These are phyloP conservation scores for Lonicera japonica DNA, from an alignment of 129 eudicot genomes.

Conservation along the genomic window DNA sequence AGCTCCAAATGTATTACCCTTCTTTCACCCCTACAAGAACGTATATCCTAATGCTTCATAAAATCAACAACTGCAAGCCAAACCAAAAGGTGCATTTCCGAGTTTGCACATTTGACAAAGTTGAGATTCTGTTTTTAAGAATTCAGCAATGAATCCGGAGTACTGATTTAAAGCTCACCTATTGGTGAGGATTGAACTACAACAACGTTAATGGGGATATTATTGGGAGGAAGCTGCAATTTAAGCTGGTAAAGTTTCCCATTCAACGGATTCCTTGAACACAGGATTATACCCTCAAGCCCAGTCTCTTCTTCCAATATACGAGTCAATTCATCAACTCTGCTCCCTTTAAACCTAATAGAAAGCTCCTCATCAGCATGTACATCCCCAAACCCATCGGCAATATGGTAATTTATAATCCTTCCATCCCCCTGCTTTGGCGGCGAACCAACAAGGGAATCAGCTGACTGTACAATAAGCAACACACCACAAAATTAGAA, in stretches of 20 bases:
- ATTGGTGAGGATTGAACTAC: constrained; percentile 45
- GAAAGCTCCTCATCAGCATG: constrained; percentile 49
- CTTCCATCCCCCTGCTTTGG: constrained; percentile 61
- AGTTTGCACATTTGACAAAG: no score
- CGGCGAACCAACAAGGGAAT: constrained; percentile 29
- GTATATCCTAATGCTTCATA: no score
- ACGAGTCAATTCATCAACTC: constrained; percentile 53
- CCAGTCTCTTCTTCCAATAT: constrained; percentile 55
- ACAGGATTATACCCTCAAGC: constrained; percentile 43
- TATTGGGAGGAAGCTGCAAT: constrained; percentile 76
- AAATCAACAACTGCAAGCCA: no score
- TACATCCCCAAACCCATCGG: constrained; percentile 37
- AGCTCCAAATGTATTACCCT: no score
- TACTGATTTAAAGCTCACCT: no score
- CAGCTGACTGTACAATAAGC: constrained; percentile 45
- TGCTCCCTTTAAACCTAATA: constrained; percentile 52
- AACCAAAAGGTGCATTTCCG: no score
- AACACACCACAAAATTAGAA: neutral
- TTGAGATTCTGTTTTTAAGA: no score
- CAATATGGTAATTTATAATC: constrained; percentile 52
- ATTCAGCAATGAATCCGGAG: no score
- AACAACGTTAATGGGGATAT: constrained; percentile 56
- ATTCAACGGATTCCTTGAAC: constrained; percentile 58
- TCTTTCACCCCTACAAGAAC: no score
- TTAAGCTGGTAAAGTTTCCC: constrained; percentile 72